phyloP scores from a whole-genome alignment of 2,329 filamentous ascomycete genomes.

The Sarocladium brachiariae region DNA sequence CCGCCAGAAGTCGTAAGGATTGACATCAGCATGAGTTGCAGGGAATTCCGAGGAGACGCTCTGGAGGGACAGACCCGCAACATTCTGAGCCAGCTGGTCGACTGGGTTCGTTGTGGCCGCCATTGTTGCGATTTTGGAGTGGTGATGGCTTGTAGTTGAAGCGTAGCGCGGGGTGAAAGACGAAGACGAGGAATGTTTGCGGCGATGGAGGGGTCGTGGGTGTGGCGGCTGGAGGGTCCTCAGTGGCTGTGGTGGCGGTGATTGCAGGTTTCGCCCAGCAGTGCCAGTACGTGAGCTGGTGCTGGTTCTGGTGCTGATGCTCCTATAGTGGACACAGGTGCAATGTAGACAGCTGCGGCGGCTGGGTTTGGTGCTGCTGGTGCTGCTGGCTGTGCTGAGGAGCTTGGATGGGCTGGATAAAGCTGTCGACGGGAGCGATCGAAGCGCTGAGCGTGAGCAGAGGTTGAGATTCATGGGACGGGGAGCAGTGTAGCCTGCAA shows the following conservation, averaged over 20 bases:
- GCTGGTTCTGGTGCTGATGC: background rate
- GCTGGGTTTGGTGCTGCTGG: background rate
- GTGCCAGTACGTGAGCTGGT: too few species aligned
- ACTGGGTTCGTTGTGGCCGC: slow-evolving; percentile 9
- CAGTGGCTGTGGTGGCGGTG: slow-evolving; percentile 6
- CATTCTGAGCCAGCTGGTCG: slow-evolving; percentile 13
- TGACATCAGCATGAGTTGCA: slow-evolving; percentile 58
- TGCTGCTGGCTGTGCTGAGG: background rate
- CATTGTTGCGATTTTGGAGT: slow-evolving; percentile 7
- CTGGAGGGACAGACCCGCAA: slow-evolving; percentile 14
- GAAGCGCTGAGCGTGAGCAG: background rate
- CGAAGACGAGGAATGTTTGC: slow-evolving; percentile 7
- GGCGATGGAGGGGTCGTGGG: slow-evolving; percentile 12
- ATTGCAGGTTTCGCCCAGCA: background rate
- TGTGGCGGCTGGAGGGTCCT: slow-evolving; percentile 10
- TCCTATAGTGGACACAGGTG: background rate
- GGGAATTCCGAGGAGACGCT: slow-evolving; percentile 32
- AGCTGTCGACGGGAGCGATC: background rate
- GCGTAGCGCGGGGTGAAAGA: slow-evolving; percentile 7
- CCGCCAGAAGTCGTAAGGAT: slow-evolving; percentile 75
- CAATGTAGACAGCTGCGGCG: slow-evolving; percentile 1
- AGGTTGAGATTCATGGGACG: background rate
- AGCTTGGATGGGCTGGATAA: background rate
- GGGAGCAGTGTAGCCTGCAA: background rate
- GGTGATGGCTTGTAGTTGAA: background rate